A percentile compares a stretch with the other conserved stretches of the same genome.
Conservation (phyloP, 2,329 filamentous ascomycete species). For the Fusarium sp. region DNA sequence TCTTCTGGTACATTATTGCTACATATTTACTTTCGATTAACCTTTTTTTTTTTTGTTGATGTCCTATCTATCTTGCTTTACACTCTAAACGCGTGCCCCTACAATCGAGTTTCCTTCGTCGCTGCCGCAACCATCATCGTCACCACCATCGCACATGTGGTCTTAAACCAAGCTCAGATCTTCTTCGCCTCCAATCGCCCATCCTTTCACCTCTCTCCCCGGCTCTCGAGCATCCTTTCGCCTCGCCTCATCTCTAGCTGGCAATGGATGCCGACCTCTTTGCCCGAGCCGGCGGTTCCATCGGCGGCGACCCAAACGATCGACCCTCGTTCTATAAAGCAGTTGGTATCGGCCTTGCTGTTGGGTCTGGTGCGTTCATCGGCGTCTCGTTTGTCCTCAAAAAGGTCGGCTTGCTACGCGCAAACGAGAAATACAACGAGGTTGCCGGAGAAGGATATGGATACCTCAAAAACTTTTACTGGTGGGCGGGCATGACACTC, state of each 20-base stretch:
- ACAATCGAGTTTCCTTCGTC: conserved; percentile 26
- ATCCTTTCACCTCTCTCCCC: conserved; percentile 5
- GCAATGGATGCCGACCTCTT: conserved; percentile 42
- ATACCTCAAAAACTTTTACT: conserved; percentile 93
- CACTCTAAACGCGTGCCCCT: conserved; percentile 9
- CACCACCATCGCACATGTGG: conserved; percentile 39
- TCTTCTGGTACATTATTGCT: background rate
- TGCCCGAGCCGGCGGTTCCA: conserved; percentile 32
- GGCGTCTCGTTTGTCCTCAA: conserved; percentile 95
- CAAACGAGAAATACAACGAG: conserved; percentile 96
- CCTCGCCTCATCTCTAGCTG: conserved; percentile 7
- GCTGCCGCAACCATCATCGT: conserved; percentile 34
- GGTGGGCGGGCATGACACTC: conserved; percentile 95
- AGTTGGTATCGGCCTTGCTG: conserved; percentile 84
- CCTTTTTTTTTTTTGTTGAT: conserved; percentile 1
- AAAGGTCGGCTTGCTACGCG: conserved; percentile 88
- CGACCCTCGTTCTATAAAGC: conserved; percentile 75
- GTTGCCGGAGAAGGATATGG: conserved; percentile 96
- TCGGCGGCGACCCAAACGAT: conserved; percentile 27
- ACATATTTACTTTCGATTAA: conserved; percentile 1
- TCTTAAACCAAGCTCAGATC: conserved; percentile 29
- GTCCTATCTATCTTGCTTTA: background rate
- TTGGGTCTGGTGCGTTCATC: conserved; percentile 91
- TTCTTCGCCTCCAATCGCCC: conserved; percentile 23
- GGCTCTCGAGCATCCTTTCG: background rate